A percentile compares a stretch with the other conserved stretches of the same genome.
phyloP scores from a whole-genome alignment of 1,139 yeast genomes.

The Geotrichum fermentans region DNA sequence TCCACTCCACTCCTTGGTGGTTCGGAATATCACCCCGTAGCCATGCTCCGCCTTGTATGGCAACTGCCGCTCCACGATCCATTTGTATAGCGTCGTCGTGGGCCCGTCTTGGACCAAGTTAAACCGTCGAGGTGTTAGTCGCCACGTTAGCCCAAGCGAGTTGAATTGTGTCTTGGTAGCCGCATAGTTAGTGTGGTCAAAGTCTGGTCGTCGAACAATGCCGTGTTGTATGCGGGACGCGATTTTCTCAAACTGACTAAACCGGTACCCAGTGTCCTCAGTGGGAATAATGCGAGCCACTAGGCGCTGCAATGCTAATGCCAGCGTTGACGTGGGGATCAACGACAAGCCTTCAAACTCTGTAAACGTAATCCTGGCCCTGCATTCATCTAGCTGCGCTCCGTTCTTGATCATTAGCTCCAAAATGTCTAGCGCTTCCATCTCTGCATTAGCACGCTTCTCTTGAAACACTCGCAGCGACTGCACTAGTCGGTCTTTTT shows the following conservation, averaged over 20 bases:
- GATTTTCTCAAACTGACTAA: slow-evolving; percentile 3
- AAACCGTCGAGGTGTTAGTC: neutral
- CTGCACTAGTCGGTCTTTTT: slow-evolving; percentile 6
- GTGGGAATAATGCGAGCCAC: slow-evolving; percentile 10
- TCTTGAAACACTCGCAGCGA: slow-evolving; percentile 3
- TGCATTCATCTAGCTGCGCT: neutral
- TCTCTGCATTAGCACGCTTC: slow-evolving; percentile 7
- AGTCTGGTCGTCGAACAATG: neutral
- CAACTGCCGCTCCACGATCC: slow-evolving; percentile 11
- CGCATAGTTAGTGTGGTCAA: neutral
- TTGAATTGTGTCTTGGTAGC: neutral
- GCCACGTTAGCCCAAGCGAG: slow-evolving; percentile 1
- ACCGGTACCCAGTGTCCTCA: slow-evolving; percentile 10
- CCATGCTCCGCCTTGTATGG: slow-evolving; percentile 3
- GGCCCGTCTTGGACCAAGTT: slow-evolving; percentile 2
- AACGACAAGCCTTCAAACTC: slow-evolving; percentile 9
- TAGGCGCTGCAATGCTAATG: slow-evolving; percentile 7
- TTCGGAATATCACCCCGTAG: neutral
- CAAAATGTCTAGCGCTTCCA: slow-evolving; percentile 4
- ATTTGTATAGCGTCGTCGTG: slow-evolving; percentile 2
- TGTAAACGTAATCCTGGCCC: slow-evolving; percentile 2
- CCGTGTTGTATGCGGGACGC: slow-evolving; percentile 2
- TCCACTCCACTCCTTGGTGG: slow-evolving; percentile 18
- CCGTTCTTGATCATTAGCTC: slow-evolving; percentile 1
- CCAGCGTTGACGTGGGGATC: slow-evolving; percentile 7